Base-by-base conservation (phyloP, 345 rosid species). In the Litchi chinensis region DNA sequence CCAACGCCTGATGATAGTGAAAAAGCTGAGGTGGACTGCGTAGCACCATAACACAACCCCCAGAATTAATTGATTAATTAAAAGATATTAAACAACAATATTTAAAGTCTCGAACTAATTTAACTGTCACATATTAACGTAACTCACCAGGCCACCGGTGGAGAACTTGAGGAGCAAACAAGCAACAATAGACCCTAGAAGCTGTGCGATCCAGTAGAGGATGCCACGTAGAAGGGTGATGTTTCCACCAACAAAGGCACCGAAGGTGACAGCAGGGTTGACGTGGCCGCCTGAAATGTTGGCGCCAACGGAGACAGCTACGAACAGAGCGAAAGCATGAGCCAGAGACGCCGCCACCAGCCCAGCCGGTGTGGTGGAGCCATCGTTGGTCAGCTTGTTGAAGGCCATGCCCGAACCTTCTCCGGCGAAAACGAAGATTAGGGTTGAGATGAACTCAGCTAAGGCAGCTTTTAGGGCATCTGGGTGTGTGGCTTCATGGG, bases 231-330 rank as follows among this genome's bases (percentile, higher is more conserved):
- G 87, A 50, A 94, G 95, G 76, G 93, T 79, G 86, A 94, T 91
- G 89, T 93, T 90, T 0, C 98, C 98, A 3, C 98, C 97, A 1
- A 94, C 68, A 44, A 94, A 93, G 77, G 94, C 94, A 0, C 98
- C 98, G 71, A 94, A 94, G 44, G 98, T 94, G 16, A 94, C 95
- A 63, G 98, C 98, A 0, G 97, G 98, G 86, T 94, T 94, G 74
- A 94, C 98, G 73, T 94, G 98, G 74, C 98, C 98, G 0, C 97
- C 98, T 67, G 97, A 94, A 85, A 94, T 94, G 86, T 89, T 94
- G 57, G 96, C 96, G 11, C 87, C 87, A 10, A 94, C 93, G 5
- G 98, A 68, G 56, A 93, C 98, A 7, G 89, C 98, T 0, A 91
- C 98, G 43, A 94, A 94, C 5, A 94, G 95, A 11, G 64, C 97